These are phyloP conservation scores for Mallotus japonicus DNA, from an alignment of 441 rosid species.

Conservation along the genomic window DNA sequence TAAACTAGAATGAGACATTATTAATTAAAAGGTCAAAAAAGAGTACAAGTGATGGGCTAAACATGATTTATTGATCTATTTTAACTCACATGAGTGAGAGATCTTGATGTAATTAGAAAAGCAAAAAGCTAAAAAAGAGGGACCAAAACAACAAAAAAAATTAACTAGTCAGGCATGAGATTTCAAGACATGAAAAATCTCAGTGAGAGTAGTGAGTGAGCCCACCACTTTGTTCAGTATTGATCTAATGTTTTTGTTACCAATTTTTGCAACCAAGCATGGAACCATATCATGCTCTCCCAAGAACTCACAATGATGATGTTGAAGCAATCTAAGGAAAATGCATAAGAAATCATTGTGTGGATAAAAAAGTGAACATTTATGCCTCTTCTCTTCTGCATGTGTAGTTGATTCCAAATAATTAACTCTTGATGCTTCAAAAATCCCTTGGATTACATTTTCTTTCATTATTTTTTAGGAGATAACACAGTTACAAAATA, in stretches of 20 bases:
- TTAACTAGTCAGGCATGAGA: constrained; percentile 6
- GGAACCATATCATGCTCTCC: constrained; percentile 26
- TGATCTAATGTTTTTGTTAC: constrained; percentile 28
- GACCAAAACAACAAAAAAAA: too few species aligned
- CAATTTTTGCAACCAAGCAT: constrained; percentile 37
- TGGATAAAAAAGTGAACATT: constrained; percentile 14
- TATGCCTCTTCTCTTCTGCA: neutral
- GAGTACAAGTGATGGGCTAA: neutral
- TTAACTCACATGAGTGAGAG: neutral
- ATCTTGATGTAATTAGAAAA: neutral
- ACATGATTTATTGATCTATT: constrained; percentile 1
- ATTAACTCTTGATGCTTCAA: neutral
- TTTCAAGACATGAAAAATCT: constrained; percentile 17
- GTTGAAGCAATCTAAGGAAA: neutral
- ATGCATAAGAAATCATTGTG: constrained; percentile 15
- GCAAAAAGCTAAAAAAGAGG: too few species aligned
- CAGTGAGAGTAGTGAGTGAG: neutral
- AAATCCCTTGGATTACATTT: too few species aligned
- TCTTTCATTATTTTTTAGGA: too few species aligned
- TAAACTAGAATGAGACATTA: neutral
- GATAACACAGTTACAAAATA: too few species aligned
- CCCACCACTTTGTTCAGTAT: constrained; percentile 18
- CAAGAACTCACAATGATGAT: constrained; percentile 11
- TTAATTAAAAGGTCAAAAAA: neutral
- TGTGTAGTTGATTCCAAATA: constrained; percentile 2